These are phyloP conservation scores for Cocos nucifera DNA, from an alignment of 176 grass and related monocot genomes.

Conservation along the genomic window DNA sequence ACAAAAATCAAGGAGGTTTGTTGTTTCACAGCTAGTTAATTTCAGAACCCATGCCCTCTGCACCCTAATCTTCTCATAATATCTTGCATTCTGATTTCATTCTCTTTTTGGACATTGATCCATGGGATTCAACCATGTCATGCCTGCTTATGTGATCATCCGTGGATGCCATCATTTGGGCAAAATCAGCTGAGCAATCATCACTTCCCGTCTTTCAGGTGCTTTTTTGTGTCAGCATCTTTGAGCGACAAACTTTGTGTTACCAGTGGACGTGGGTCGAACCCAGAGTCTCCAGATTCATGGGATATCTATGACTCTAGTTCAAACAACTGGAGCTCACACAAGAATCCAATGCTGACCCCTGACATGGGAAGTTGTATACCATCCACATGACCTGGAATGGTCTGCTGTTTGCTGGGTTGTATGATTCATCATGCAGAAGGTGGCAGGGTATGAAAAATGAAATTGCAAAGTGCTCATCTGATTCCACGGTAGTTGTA, in stretches of 20 bases:
- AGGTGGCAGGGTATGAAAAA: slow-evolving; percentile 42
- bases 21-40: too few relatives aligned
- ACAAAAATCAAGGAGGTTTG: too few relatives aligned
- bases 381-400: slow-evolving; percentile 54
- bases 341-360: slow-evolving; percentile 54
- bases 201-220: slow-evolving; percentile 24
- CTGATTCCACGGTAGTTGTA: slow-evolving; percentile 28
- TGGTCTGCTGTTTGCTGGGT: slow-evolving; percentile 44
- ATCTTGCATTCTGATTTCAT: too few relatives aligned
- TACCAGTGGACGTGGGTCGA: slow-evolving; percentile 34
- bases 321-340: slow-evolving; percentile 42
- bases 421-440: slow-evolving; percentile 40
- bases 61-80: too few relatives aligned
- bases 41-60: too few relatives aligned
- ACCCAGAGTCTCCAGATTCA: slow-evolving; percentile 47
- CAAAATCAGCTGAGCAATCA: too few relatives aligned
- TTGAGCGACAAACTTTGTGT: slow-evolving; percentile 13
- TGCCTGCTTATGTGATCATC: too few relatives aligned
- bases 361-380: slow-evolving; percentile 40
- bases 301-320: slow-evolving; percentile 59
- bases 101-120: too few relatives aligned
- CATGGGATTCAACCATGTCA: too few relatives aligned
- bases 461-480: slow-evolving; percentile 44
- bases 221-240: slow-evolving; percentile 42
- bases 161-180: too few relatives aligned